Evolutionary conservation across 768 basidiomycete genomes (phyloP), one percentile per base, ranked within the genome.

Genomic region (Trametes meyenii): DNA sequence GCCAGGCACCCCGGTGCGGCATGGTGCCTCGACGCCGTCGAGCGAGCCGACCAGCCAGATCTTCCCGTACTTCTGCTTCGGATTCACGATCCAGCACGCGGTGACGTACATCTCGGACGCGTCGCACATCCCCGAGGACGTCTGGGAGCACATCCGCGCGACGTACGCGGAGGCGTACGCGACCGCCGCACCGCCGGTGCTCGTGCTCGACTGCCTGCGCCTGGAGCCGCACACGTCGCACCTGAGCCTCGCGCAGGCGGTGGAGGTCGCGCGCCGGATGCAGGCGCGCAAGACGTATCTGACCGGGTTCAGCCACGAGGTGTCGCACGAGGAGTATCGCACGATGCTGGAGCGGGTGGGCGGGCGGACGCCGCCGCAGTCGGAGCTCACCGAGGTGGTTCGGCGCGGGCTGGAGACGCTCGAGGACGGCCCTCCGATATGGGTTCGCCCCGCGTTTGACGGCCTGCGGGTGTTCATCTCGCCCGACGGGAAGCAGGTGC

Each of bases 61-160:
- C 17, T 74, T 75, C n/a, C 88, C 88, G 2, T 89, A 86, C 69
- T 68, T 84, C 51, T 87, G 83, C 68, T 81, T 87, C 67, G 90
- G 87, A 29, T 92, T 92, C 76, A 80, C 83, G 68, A 78, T 91
- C 48, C 82, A 87, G 67, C 77, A 87, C 38, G 74, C 81, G 33
- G 74, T 96, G 48, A 77, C 85, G 14, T 96, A 96, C 75, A 79
- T 96, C 61, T 88, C 89, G 26, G 95, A 97, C 72, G 90, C 88
- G 43, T 92, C 89, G 10, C 75, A 83, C 66, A 90, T 96, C 56
- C 93, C 94, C 1, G 84, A 89, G 8, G 79, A 83, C 38, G 82
- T 85, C 42, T 92, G 90, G 90, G 68, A 48, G 24, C 33, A 58
- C 51, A 42, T 63, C 23, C 72, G 19, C 67, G 85, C 52, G 74